Evolutionary conservation across 129 eudicot species (phyloP).

Genomic region (Lonicera japonica): DNA sequence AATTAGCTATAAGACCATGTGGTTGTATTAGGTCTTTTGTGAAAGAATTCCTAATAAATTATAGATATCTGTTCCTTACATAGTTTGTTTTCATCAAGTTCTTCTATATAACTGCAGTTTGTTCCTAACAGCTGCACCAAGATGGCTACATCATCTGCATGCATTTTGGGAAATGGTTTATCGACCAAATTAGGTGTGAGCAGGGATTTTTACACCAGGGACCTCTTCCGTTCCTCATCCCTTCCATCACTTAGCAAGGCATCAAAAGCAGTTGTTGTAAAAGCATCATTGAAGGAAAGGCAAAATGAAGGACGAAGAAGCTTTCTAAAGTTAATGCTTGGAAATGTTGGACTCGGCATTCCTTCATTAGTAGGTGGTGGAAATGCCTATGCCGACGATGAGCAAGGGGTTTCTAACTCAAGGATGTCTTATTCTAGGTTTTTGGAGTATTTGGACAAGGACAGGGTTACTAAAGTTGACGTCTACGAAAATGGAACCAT

Average conservation of each 20-base stretch:
- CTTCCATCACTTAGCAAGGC: constrained; percentile 33
- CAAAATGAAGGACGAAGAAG: constrained; percentile 68
- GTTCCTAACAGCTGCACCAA: not conserved
- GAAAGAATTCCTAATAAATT: not conserved
- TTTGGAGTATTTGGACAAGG: constrained; percentile 90
- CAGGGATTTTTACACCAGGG: constrained; percentile 43
- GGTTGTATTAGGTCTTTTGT: not conserved
- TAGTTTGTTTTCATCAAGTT: not conserved
- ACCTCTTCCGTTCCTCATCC: constrained; percentile 31
- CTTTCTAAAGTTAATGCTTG: constrained; percentile 64
- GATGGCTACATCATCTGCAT: constrained; percentile 86
- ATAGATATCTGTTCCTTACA: not conserved
- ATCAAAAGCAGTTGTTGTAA: constrained; percentile 37
- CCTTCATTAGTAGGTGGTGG: constrained; percentile 57
- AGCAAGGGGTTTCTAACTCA: constrained; percentile 93
- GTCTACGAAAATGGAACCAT: constrained; percentile 89
- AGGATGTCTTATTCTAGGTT: constrained; percentile 98
- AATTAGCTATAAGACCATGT: not conserved
- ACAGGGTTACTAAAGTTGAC: constrained; percentile 81
- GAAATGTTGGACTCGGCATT: constrained; percentile 50
- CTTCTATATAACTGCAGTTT: not conserved
- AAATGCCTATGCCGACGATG: constrained; percentile 90
- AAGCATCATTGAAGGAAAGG: constrained; percentile 54
- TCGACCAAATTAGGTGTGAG: constrained; percentile 36
- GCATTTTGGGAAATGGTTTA: constrained; percentile 64